Evolutionary conservation across 1,284 basidiomycete genomes (phyloP).

Genomic region (Moesziomyces sp.): DNA sequence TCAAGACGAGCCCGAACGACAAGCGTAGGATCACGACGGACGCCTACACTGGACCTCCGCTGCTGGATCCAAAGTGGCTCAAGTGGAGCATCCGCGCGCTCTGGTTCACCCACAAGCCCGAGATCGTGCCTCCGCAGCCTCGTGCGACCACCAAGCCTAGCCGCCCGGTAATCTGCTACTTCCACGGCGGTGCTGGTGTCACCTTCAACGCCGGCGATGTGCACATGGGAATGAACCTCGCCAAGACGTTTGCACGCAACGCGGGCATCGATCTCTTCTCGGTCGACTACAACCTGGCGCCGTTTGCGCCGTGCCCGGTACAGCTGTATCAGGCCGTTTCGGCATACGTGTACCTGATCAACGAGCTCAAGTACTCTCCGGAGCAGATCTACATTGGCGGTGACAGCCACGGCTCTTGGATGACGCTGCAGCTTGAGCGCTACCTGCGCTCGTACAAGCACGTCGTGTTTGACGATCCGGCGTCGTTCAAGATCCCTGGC

Average conservation of each 20-base stretch:
- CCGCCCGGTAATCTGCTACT: slow-evolving; percentile 61
- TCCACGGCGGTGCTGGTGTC: slow-evolving; percentile 65
- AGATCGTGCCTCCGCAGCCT: slow-evolving; percentile 38
- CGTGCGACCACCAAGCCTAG: slow-evolving; percentile 28
- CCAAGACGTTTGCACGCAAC: slow-evolving; percentile 49
- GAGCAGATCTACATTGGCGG: slow-evolving; percentile 64
- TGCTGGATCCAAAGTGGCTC: slow-evolving; percentile 62
- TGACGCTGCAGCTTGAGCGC: slow-evolving; percentile 58
- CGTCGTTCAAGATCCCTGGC: slow-evolving; percentile 36
- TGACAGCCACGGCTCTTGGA: slow-evolving; percentile 59
- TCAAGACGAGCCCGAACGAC: slow-evolving; percentile 49
- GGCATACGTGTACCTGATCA: slow-evolving; percentile 57
- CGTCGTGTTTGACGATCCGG: slow-evolving; percentile 27
- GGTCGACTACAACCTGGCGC: slow-evolving; percentile 65
- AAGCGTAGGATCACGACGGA: slow-evolving; percentile 34
- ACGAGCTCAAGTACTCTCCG: slow-evolving; percentile 56
- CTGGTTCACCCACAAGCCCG: slow-evolving; percentile 62
- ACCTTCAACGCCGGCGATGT: slow-evolving; percentile 63
- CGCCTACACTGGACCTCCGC: slow-evolving; percentile 56
- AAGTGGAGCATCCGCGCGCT: slow-evolving; percentile 56
- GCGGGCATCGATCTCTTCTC: slow-evolving; percentile 61
- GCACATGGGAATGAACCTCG: slow-evolving; percentile 61
- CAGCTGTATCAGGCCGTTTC: slow-evolving; percentile 59
- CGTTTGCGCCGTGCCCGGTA: slow-evolving; percentile 55
- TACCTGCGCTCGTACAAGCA: slow-evolving; percentile 59